phyloP scores from a whole-genome alignment of 1,139 yeast species.

The Saccharomyces pastorianus region DNA sequence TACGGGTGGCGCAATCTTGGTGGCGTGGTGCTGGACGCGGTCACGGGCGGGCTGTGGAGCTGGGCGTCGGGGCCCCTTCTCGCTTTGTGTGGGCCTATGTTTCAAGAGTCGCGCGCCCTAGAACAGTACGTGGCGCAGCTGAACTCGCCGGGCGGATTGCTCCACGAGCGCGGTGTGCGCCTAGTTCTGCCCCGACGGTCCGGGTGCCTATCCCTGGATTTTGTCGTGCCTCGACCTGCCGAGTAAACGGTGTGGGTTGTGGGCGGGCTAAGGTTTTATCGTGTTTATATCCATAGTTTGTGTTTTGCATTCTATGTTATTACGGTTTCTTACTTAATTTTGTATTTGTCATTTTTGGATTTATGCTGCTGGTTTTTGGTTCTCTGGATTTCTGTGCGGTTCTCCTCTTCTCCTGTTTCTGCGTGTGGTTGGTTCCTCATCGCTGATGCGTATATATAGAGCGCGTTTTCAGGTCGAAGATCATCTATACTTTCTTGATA shows the following conservation, averaged over 20 bases:
- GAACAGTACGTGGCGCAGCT: slow-evolving; percentile 40
- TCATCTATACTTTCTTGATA: background rate
- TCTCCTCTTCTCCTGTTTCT: background rate
- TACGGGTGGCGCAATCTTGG: slow-evolving; percentile 33
- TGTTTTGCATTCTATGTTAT: background rate
- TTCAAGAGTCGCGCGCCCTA: slow-evolving; percentile 25
- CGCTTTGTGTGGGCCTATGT: background rate
- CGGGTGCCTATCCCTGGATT: slow-evolving; percentile 57
- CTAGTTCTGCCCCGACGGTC: slow-evolving; percentile 48
- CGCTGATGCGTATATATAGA: background rate
- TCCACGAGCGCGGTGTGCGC: slow-evolving; percentile 30
- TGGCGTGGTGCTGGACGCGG: slow-evolving; percentile 40
- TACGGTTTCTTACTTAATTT: background rate
- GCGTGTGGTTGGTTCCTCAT: background rate
- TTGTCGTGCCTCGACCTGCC: slow-evolving; percentile 20
- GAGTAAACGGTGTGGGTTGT: background rate
- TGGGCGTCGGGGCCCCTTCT: slow-evolving; percentile 21
- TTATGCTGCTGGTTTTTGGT: background rate
- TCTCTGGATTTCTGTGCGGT: background rate
- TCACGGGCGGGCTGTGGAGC: slow-evolving; percentile 38
- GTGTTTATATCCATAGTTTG: background rate
- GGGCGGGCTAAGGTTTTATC: background rate
- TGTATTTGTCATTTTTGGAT: background rate
- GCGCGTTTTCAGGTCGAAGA: background rate
- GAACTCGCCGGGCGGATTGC: slow-evolving; percentile 32